phyloP scores from a whole-genome alignment of 2,329 filamentous ascomycete genomes.

The Aspergillus ustus region DNA sequence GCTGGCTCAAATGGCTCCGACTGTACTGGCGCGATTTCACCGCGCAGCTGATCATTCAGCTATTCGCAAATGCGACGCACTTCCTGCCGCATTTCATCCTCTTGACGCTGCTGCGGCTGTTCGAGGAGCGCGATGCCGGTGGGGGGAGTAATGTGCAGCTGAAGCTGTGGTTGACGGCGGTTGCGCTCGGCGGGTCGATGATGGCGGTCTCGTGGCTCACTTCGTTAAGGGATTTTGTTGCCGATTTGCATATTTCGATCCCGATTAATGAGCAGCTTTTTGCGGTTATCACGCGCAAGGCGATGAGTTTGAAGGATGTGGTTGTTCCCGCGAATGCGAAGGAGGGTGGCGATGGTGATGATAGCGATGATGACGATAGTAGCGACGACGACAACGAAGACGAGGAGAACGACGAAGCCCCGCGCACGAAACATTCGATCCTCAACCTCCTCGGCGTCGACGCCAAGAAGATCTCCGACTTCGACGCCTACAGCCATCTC shows the following conservation, averaged over 20 bases:
- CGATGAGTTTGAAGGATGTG: slow-evolving; percentile 74
- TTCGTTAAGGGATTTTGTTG: slow-evolving; percentile 47
- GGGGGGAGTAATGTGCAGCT: slow-evolving; percentile 53
- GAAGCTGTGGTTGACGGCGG: slow-evolving; percentile 59
- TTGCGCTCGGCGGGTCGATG: slow-evolving; percentile 65
- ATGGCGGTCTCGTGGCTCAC: slow-evolving; percentile 60
- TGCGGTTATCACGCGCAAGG: slow-evolving; percentile 73
- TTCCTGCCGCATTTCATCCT: slow-evolving; percentile 72
- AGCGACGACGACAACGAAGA: slow-evolving; percentile 51
- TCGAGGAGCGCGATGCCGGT: slow-evolving; percentile 61
- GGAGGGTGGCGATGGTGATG: slow-evolving; percentile 27
- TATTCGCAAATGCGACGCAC: slow-evolving; percentile 60
- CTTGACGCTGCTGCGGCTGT: slow-evolving; percentile 65
- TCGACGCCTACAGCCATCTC: slow-evolving; percentile 66
- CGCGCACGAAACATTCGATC: slow-evolving; percentile 59
- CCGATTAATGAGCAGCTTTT: slow-evolving; percentile 71
- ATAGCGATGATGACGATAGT: slow-evolving; percentile 49
- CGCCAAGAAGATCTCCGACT: slow-evolving; percentile 68
- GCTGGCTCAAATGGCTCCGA: slow-evolving; percentile 64
- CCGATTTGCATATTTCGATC: slow-evolving; percentile 37
- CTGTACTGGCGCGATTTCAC: slow-evolving; percentile 61
- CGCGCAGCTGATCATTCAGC: slow-evolving; percentile 63
- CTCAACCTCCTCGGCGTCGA: slow-evolving; percentile 80
- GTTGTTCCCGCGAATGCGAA: slow-evolving; percentile 28
- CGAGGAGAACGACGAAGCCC: slow-evolving; percentile 41